These are phyloP conservation scores for Ensete glaucum DNA, from an alignment of 176 grass and related monocot species.

Conservation along the genomic window DNA sequence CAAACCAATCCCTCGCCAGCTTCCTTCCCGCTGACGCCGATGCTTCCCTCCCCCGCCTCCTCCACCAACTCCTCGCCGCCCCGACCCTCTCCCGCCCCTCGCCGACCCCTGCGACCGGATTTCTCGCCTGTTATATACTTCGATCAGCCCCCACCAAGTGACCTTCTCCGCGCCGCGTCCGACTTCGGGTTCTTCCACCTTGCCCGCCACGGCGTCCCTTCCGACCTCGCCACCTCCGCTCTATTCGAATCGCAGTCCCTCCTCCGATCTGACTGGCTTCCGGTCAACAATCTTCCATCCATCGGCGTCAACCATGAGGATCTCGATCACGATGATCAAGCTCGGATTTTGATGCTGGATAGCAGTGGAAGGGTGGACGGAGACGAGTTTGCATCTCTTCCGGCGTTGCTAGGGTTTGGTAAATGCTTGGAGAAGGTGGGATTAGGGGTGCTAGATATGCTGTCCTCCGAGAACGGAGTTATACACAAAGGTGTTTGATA, in stretches of 20 bases:
- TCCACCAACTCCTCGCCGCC: constrained; percentile 30
- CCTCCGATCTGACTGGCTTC: not conserved
- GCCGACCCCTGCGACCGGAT: constrained; percentile 15
- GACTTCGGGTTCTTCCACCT: constrained; percentile 74
- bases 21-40: constrained; percentile 22
- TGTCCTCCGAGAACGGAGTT: constrained; percentile 32
- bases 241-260: constrained; percentile 26
- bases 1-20: constrained; percentile 27
- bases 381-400: constrained; percentile 2
- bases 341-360: constrained; percentile 38
- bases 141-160: not conserved
- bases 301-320: constrained; percentile 31
- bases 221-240: too few relatives aligned
- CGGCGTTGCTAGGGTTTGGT: constrained; percentile 35
- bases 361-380: constrained; percentile 9
- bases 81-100: constrained; percentile 13
- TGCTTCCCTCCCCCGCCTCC: constrained; percentile 43
- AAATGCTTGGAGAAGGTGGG: constrained; percentile 41
- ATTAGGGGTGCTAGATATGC: constrained; percentile 37
- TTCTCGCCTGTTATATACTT: constrained; percentile 39
- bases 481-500: constrained; percentile 51
- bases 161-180: constrained; percentile 33
- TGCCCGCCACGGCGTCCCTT: constrained; percentile 38
- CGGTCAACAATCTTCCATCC: constrained; percentile 9
- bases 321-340: constrained; percentile 15